phyloP scores from a whole-genome alignment of 2,329 filamentous ascomycete genomes.

The Sporothrix phasma region DNA sequence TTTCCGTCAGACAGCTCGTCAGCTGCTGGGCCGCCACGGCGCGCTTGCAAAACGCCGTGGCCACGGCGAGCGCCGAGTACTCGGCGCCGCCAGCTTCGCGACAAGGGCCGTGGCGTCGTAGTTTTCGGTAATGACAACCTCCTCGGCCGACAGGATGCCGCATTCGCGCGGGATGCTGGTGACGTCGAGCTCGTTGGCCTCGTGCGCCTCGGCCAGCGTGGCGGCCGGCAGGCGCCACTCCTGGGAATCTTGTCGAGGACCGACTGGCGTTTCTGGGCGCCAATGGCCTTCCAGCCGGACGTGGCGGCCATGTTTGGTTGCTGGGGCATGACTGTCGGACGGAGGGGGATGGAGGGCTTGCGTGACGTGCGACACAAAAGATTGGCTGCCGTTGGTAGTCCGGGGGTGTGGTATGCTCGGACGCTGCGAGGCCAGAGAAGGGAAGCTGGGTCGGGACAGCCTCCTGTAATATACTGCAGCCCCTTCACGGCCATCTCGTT shows the following conservation, averaged over 20 bases:
- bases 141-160: background rate
- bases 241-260: background rate
- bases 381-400: too few species aligned
- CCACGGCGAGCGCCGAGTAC: constrained; percentile 1
- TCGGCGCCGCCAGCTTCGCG: background rate
- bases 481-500: background rate
- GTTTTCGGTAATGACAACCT: constrained; percentile 13
- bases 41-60: constrained; percentile 9
- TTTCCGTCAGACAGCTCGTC: constrained; percentile 35
- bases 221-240: background rate
- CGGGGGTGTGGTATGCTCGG: too few species aligned
- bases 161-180: constrained; percentile 1
- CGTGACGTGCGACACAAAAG: too few species aligned
- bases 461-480: background rate
- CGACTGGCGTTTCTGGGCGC: background rate
- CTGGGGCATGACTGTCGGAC: too few species aligned
- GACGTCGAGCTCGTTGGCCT: constrained; percentile 1
- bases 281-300: background rate
- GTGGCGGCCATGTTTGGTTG: background rate
- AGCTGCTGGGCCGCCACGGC: constrained; percentile 14
- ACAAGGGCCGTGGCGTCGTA: constrained; percentile 3
- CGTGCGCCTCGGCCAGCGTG: background rate
- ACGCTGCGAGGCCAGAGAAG: too few species aligned
- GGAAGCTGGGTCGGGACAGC: too few species aligned
- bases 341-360: too few species aligned